Evolutionary conservation across 306 rosid species (phyloP).

Genomic region (Dicorynia guianensis): DNA sequence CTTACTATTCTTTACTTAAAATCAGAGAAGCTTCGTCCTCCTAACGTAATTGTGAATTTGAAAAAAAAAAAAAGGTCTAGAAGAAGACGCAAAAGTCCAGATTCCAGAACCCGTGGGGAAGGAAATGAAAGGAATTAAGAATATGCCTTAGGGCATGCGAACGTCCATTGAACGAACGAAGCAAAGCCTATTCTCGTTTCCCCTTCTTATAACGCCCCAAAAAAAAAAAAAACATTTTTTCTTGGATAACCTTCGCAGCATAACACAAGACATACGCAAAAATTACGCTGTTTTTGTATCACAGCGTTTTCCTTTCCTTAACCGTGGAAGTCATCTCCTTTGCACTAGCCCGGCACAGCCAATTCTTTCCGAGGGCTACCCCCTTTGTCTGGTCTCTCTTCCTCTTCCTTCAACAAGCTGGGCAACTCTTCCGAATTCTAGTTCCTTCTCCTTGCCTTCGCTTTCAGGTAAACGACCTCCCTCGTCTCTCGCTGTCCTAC

Average conservation of each 20-base stretch:
- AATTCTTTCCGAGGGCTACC: conserved; percentile 28
- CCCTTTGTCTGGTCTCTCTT: background rate
- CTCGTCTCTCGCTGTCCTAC: background rate
- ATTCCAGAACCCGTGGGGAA: conserved; percentile 29
- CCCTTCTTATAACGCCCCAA: no score
- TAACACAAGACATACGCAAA: no score
- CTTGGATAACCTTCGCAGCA: no score
- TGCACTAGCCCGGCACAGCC: background rate
- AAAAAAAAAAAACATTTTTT: no score
- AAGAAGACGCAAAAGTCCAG: conserved; percentile 2
- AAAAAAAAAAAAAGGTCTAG: background rate
- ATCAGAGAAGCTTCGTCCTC: no score
- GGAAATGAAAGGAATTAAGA: conserved; percentile 38
- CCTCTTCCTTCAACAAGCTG: conserved; percentile 16
- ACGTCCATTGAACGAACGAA: background rate
- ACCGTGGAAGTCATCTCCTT: conserved; percentile 21
- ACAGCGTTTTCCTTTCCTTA: conserved; percentile 8
- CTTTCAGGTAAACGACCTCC: conserved; percentile 48
- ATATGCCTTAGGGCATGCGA: conserved; percentile 46
- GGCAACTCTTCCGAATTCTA: conserved; percentile 28
- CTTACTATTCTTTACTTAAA: no score
- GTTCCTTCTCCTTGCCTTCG: conserved; percentile 36
- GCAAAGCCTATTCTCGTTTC: no score
- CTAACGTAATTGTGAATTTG: background rate
- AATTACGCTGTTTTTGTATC: background rate